A percentile compares a stretch with the other conserved stretches of the same genome.
Conservation (phyloP, 345 rosid genomes). For the Moricandia arvensis region DNA sequence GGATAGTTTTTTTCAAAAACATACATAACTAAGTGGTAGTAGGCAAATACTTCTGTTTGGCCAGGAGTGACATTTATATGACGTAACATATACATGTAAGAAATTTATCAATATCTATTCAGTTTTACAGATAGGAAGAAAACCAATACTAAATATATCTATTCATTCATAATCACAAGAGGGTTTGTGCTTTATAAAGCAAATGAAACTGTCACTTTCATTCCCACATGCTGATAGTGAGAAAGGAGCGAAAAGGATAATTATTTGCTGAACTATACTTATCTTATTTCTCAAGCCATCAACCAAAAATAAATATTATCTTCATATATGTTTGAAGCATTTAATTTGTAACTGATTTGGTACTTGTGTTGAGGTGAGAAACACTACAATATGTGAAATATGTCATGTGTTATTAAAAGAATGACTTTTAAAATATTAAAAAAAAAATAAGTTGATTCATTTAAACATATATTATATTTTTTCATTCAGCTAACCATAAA, state of each 20-base stretch:
- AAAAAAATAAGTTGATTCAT: too few species aligned
- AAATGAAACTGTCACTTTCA: constrained; percentile 16
- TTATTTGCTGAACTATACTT: constrained; percentile 10
- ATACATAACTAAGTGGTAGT: background rate
- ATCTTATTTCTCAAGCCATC: constrained; percentile 13
- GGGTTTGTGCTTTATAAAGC: background rate
- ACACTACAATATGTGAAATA: too few species aligned
- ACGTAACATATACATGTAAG: background rate
- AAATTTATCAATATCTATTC: background rate
- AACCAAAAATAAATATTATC: background rate
- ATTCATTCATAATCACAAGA: background rate
- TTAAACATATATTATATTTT: too few species aligned
- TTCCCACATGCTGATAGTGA: constrained; percentile 9
- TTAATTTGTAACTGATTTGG: background rate
- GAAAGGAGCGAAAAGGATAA: background rate
- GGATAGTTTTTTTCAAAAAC: background rate
- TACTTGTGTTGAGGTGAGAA: background rate
- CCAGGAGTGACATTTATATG: too few species aligned
- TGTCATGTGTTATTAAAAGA: too few species aligned
- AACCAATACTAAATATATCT: background rate
- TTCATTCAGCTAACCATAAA: too few species aligned
- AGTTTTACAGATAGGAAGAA: background rate
- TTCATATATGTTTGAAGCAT: background rate
- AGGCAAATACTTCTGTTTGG: background rate
- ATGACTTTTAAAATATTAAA: too few species aligned